Conservation (phyloP, 192 early-diverging fungal genomes). For the Bifiguratus adelaidae region DNA sequence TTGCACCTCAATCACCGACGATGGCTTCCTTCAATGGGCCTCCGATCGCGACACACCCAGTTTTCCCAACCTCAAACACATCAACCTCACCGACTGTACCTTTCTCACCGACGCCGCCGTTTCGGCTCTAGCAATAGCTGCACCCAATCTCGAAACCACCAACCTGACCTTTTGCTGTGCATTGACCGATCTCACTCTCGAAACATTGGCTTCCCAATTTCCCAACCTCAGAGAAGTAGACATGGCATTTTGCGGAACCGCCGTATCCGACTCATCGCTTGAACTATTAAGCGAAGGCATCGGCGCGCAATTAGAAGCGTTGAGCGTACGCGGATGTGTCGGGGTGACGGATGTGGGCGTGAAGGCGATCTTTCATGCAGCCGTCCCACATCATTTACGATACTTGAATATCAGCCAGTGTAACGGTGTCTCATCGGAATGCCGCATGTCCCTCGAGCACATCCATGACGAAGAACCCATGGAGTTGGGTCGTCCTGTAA, state of each 20-base stretch:
- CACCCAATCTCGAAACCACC: constrained; percentile 39
- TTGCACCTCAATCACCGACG: constrained; percentile 62
- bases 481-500: no score
- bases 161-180: constrained; percentile 72
- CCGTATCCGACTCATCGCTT: constrained; percentile 54
- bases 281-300: constrained; percentile 23
- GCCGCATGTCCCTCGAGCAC: background rate
- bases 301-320: constrained; percentile 18
- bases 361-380: constrained; percentile 13
- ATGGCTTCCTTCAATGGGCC: constrained; percentile 43
- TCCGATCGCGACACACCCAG: constrained; percentile 3
- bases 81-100: constrained; percentile 63
- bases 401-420: constrained; percentile 27
- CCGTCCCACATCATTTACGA: constrained; percentile 10
- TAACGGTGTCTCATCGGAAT: constrained; percentile 10
- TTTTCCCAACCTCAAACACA: constrained; percentile 30
- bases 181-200: constrained; percentile 45
- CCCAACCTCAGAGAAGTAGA: constrained; percentile 41
- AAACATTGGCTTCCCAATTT: constrained; percentile 24
- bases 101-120: constrained; percentile 64
- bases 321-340: constrained; percentile 45
- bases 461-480: no score
- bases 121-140: constrained; percentile 29
- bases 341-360: constrained; percentile 30
- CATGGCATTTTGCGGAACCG: constrained; percentile 57